phyloP scores from a whole-genome alignment of 2,329 filamentous ascomycete species.

The Sclerotiophoma versabilis region DNA sequence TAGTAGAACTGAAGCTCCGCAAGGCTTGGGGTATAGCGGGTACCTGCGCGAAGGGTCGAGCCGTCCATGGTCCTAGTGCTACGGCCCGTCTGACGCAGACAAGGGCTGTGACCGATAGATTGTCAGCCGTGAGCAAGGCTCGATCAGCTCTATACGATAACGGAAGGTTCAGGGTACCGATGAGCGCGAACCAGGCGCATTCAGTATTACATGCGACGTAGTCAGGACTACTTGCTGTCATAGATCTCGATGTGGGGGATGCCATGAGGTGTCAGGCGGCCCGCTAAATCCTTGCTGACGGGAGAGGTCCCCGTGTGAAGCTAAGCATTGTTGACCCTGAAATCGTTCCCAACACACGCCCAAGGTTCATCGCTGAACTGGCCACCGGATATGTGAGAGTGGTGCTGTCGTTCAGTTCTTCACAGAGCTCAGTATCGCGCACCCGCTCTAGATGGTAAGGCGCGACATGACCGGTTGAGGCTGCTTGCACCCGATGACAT shows the following conservation, averaged over 20 bases:
- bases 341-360: no score
- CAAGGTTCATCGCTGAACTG: neutral
- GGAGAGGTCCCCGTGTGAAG: neutral
- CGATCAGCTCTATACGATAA: no score
- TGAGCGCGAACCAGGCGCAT: no score
- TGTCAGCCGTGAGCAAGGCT: no score
- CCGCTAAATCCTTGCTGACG: neutral
- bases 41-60: neutral
- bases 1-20: neutral
- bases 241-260: neutral
- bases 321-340: neutral
- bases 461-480: neutral
- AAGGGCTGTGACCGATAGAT: no score
- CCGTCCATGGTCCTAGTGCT: neutral
- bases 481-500: no score
- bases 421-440: neutral
- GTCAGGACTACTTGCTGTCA: neutral
- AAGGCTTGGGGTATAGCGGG: neutral
- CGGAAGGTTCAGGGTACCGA: no score
- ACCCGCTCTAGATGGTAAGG: no score
- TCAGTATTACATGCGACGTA: neutral
- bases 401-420: neutral
- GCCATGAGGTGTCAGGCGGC: neutral
- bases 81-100: neutral
- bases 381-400: neutral